A percentile compares a stretch with the other conserved stretches of the same genome.
These are phyloP conservation scores for Candida gigantensis DNA, from an alignment of 1,139 yeast genomes.

Conservation along the genomic window DNA sequence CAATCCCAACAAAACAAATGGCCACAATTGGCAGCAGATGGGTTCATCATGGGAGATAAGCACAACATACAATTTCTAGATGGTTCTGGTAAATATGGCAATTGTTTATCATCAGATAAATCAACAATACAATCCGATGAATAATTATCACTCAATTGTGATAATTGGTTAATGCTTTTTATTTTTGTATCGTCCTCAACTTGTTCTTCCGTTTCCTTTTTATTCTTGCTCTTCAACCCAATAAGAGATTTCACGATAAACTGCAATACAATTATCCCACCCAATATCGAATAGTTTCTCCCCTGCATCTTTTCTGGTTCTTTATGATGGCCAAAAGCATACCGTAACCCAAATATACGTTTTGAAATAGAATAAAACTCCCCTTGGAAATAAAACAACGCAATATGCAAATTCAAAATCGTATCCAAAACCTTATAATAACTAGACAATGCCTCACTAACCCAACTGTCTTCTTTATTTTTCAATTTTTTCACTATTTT, in stretches of 20 bases:
- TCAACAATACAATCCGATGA: slow-evolving; percentile 34
- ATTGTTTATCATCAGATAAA: slow-evolving; percentile 53
- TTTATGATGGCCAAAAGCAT: slow-evolving; percentile 68
- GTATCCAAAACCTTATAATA: slow-evolving; percentile 52
- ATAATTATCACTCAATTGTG: slow-evolving; percentile 18
- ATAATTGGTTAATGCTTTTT: slow-evolving; percentile 23
- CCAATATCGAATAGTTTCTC: slow-evolving; percentile 78
- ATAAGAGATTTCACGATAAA: slow-evolving; percentile 48
- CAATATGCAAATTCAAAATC: slow-evolving; percentile 67
- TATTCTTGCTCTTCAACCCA: slow-evolving; percentile 31
- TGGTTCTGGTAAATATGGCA: slow-evolving; percentile 70
- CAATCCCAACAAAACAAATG: slow-evolving; percentile 94
- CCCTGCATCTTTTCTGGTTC: slow-evolving; percentile 44
- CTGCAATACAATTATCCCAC: slow-evolving; percentile 67
- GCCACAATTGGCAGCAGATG: slow-evolving; percentile 88
- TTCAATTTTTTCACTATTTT: slow-evolving; percentile 29
- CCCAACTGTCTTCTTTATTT: slow-evolving; percentile 18
- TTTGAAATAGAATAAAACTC: slow-evolving; percentile 77
- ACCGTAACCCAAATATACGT: slow-evolving; percentile 75
- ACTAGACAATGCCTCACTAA: slow-evolving; percentile 23
- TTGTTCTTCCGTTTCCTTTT: slow-evolving; percentile 16
- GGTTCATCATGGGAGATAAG: slow-evolving; percentile 74
- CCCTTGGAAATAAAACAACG: slow-evolving; percentile 80
- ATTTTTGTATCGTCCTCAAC: slow-evolving; percentile 14
- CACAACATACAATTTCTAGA: slow-evolving; percentile 85